Percentiles rank a stretch among this genome's conserved stretches.
phyloP scores from a whole-genome alignment of 352 stramenopile species.

The Phytophthora litchii region DNA sequence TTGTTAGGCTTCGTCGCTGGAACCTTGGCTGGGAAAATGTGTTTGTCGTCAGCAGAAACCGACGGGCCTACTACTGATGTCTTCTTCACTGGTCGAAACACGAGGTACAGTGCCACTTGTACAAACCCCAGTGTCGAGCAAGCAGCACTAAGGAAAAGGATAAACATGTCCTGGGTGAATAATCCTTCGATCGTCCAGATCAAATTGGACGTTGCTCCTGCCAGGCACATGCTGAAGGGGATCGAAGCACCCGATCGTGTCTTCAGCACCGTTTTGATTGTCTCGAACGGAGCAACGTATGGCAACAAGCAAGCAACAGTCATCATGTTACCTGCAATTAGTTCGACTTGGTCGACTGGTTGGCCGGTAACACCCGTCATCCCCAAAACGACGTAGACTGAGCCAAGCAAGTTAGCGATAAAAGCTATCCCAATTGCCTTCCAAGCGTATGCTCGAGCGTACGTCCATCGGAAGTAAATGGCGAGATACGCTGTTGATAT shows the following conservation, averaged over 20 bases:
- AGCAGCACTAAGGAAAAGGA: slow-evolving; percentile 27
- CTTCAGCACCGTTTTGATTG: slow-evolving; percentile 41
- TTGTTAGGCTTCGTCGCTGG: not conserved
- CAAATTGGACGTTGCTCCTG: slow-evolving; percentile 30
- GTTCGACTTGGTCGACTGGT: slow-evolving; percentile 16
- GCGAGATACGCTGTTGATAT: slow-evolving; percentile 30
- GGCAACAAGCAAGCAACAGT: slow-evolving; percentile 35
- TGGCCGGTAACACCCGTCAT: slow-evolving; percentile 24
- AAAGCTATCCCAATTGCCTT: slow-evolving; percentile 17
- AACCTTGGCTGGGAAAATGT: slow-evolving; percentile 7
- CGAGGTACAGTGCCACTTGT: slow-evolving; percentile 33
- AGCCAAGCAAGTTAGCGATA: slow-evolving; percentile 19
- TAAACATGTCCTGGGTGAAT: slow-evolving; percentile 27
- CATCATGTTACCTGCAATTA: slow-evolving; percentile 40
- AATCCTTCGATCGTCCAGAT: slow-evolving; percentile 41
- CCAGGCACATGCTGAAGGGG: slow-evolving; percentile 38
- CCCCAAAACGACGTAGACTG: slow-evolving; percentile 28
- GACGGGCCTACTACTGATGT: not conserved
- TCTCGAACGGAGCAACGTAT: slow-evolving; percentile 46
- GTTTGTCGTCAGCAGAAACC: slow-evolving; percentile 2
- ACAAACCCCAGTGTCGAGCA: slow-evolving; percentile 23
- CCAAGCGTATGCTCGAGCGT: slow-evolving; percentile 14
- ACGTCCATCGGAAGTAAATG: slow-evolving; percentile 30
- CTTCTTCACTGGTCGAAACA: slow-evolving; percentile 25
- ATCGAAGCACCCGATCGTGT: slow-evolving; percentile 37